Conservation (phyloP, 2,329 filamentous ascomycete genomes). For the Paracorniculantispora psalliotae region DNA sequence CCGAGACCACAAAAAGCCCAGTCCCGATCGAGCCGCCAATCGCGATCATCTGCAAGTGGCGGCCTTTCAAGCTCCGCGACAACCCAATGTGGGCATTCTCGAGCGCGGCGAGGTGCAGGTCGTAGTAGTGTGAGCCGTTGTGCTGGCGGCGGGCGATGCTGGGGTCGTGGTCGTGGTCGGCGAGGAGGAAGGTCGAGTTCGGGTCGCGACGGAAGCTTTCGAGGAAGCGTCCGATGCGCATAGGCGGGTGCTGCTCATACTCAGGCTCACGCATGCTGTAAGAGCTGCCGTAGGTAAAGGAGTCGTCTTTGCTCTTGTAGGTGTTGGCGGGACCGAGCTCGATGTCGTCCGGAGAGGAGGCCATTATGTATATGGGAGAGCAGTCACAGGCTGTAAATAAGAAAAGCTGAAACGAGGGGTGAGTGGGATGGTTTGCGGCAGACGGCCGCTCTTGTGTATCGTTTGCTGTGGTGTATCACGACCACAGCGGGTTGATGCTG, state of each 20-base stretch:
- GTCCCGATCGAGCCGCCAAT: slow-evolving; percentile 89
- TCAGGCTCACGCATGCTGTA: slow-evolving; percentile 48
- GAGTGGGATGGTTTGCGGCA: neutral
- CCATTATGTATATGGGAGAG: slow-evolving; percentile 27
- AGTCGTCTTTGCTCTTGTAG: slow-evolving; percentile 56
- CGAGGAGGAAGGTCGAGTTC: slow-evolving; percentile 41
- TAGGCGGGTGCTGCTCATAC: slow-evolving; percentile 32
- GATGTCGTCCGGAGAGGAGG: slow-evolving; percentile 35
- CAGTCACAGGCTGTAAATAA: neutral
- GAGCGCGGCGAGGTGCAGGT: slow-evolving; percentile 55
- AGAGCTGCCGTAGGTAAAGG: slow-evolving; percentile 43
- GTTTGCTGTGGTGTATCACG: slow-evolving; percentile 12
- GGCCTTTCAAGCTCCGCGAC: slow-evolving; percentile 70
- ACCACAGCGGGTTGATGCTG: neutral
- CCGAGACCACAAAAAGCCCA: slow-evolving; percentile 82
- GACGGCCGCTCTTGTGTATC: slow-evolving; percentile 8
- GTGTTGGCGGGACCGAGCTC: slow-evolving; percentile 54
- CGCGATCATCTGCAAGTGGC: slow-evolving; percentile 96
- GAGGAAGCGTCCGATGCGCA: slow-evolving; percentile 40
- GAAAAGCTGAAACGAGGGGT: neutral
- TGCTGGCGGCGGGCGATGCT: slow-evolving; percentile 23
- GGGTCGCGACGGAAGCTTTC: slow-evolving; percentile 63
- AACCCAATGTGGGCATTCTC: slow-evolving; percentile 74
- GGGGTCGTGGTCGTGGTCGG: slow-evolving; percentile 38
- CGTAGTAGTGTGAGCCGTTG: slow-evolving; percentile 47